Percentiles rank a stretch among this genome's conserved stretches.
Conservation (phyloP, 2,329 filamentous ascomycete genomes). For the Paracorniculantispora psalliotae region DNA sequence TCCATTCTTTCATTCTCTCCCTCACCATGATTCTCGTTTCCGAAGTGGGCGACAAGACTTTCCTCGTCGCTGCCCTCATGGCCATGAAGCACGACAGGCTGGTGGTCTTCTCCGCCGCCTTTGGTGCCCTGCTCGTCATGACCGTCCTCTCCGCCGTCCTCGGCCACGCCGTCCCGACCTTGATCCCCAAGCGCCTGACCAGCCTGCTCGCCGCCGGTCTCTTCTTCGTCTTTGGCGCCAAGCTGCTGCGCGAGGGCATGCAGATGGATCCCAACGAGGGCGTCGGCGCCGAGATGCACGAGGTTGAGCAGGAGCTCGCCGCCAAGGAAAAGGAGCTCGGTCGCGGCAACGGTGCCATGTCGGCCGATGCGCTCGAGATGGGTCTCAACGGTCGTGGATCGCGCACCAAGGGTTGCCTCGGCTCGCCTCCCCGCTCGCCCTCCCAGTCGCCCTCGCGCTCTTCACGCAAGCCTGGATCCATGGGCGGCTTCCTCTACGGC, state of each 20-base stretch:
- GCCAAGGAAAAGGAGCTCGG: constrained; percentile 82
- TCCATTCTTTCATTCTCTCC: constrained; percentile 86
- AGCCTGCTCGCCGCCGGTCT: constrained; percentile 79
- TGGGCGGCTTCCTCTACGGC: constrained; percentile 50
- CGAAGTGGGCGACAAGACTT: constrained; percentile 97
- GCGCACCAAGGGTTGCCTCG: constrained; percentile 68
- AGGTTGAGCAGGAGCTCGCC: constrained; percentile 89
- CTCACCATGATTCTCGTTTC: constrained; percentile 97
- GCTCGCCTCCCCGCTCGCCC: constrained; percentile 74
- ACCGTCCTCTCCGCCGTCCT: constrained; percentile 89
- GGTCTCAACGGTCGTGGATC: constrained; percentile 67
- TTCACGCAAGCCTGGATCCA: constrained; percentile 38
- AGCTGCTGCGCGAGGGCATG: constrained; percentile 79
- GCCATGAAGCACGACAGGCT: constrained; percentile 96
- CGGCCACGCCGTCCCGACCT: constrained; percentile 83
- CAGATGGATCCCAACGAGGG: constrained; percentile 86
- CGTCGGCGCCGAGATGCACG: constrained; percentile 94
- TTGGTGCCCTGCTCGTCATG: constrained; percentile 87
- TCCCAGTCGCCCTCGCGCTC: constrained; percentile 67
- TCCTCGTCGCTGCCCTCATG: constrained; percentile 95
- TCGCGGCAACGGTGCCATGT: constrained; percentile 58
- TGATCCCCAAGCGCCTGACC: constrained; percentile 87
- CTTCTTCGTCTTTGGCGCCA: constrained; percentile 85
- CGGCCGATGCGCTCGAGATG: constrained; percentile 75
- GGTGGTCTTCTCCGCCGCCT: constrained; percentile 92